Conservation (phyloP, 2,329 filamentous ascomycete genomes). For the Phaeoacremonium minimum region DNA sequence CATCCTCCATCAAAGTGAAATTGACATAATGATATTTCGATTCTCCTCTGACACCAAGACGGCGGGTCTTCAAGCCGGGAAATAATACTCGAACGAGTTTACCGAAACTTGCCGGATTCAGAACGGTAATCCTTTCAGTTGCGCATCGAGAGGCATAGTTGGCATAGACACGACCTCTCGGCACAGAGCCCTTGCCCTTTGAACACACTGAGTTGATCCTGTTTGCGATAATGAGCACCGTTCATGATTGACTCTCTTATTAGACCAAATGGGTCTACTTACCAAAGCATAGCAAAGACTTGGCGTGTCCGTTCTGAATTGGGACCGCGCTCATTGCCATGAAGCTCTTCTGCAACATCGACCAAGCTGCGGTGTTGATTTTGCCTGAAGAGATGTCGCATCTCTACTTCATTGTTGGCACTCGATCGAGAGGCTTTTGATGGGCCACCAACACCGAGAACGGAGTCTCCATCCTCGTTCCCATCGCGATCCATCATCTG, state of each 20-base stretch:
- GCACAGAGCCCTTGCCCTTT: slow-evolving; percentile 78
- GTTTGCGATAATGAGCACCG: slow-evolving; percentile 2
- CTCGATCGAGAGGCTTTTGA: slow-evolving; percentile 62
- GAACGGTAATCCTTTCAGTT: slow-evolving; percentile 85
- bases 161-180: slow-evolving; percentile 88
- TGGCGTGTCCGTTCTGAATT: slow-evolving; percentile 81
- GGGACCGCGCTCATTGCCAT: slow-evolving; percentile 74
- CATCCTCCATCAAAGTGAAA: slow-evolving; percentile 56
- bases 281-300: slow-evolving; percentile 88
- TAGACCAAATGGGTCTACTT: slow-evolving; percentile 25
- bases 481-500: slow-evolving; percentile 59
- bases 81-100: slow-evolving; percentile 96
- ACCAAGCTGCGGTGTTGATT: slow-evolving; percentile 65
- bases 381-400: slow-evolving; percentile 68
- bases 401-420: slow-evolving; percentile 76
- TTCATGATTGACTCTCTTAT: background rate
- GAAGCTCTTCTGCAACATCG: slow-evolving; percentile 71
- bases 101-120: slow-evolving; percentile 96
- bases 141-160: slow-evolving; percentile 92
- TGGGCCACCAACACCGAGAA: slow-evolving; percentile 36
- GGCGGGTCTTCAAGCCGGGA: slow-evolving; percentile 86
- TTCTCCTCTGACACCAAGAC: slow-evolving; percentile 88
- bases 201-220: slow-evolving; percentile 73
- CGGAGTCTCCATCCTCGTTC: slow-evolving; percentile 51
- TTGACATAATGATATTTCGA: slow-evolving; percentile 96